Evolutionary conservation across 345 rosid genomes (phyloP).

Genomic region (Euphorbia pulcherrima): DNA sequence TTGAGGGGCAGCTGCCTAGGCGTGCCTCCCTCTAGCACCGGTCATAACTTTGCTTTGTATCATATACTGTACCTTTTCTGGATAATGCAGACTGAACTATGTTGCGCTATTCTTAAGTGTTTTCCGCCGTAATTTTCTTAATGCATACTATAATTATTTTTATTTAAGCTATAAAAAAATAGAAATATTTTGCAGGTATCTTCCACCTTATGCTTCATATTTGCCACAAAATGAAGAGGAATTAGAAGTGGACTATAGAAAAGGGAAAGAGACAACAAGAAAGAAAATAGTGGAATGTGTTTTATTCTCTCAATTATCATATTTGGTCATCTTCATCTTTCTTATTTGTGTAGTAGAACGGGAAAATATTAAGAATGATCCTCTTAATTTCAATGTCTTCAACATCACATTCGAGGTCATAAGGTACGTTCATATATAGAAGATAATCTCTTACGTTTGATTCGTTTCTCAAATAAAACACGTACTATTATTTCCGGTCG

Average conservation of each 20-base stretch:
- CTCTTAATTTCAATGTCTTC: slow-evolving; percentile 56
- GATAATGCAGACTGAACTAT: too few species aligned
- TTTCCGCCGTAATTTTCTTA: too few species aligned
- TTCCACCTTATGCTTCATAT: slow-evolving; percentile 5
- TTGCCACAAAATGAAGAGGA: background rate
- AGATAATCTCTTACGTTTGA: too few species aligned
- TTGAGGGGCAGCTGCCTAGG: too few species aligned
- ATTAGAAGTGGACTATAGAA: background rate
- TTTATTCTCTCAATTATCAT: slow-evolving; percentile 24
- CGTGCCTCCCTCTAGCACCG: too few species aligned
- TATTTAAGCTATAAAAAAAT: too few species aligned
- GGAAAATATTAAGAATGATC: slow-evolving; percentile 42
- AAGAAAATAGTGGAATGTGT: background rate
- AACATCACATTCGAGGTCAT: slow-evolving; percentile 54
- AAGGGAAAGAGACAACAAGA: background rate
- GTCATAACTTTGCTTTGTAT: too few species aligned
- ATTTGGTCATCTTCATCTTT: slow-evolving; percentile 40
- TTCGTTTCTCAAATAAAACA: background rate
- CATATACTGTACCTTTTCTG: too few species aligned
- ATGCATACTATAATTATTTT: too few species aligned
- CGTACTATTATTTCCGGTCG: too few species aligned
- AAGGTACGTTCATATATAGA: slow-evolving; percentile 37
- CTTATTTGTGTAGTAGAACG: slow-evolving; percentile 51
- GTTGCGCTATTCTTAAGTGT: too few species aligned
- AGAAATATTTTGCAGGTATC: background rate